Evolutionary conservation across 2,329 filamentous ascomycete species (phyloP), one percentile per base, ranked within the genome.

Genomic region (Orbilia brochopaga): DNA sequence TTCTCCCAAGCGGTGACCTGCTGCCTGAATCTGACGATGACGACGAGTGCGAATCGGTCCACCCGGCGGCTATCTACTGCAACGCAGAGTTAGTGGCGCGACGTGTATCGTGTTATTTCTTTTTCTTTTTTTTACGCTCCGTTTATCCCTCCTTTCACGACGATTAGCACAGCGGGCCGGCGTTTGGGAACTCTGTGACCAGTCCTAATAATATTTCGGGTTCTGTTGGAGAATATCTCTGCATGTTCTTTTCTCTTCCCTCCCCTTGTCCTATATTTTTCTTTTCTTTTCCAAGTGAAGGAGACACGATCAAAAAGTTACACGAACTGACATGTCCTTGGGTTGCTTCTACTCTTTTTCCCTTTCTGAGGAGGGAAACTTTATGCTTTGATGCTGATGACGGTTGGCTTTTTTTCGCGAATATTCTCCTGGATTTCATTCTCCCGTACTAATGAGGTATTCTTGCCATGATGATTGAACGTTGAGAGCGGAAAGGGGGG

Each of bases 1-100:
- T 11, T 62, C 66, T 10, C 59, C 66, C n/a, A 70, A 64, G 44
- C 53, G 59, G 54, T 70, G 54, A 70, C 53, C n/a, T 6, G 13
- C 37, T 19, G 11, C 13, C 5, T n/a, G 4, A 19, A 15, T 27
- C 53, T 66, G 27, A 32, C 27, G 1, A 30, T 19, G 19, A 46
- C n/a, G 58, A 7, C 11, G 24, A 48, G 19, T 23, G 44, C 11
- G 44, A 48, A 48, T 48, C 15, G 4, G 44, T 19, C 2, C 44
- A 19, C 5, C 11, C 19, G 21, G 17, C n/a, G 8, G 44, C 44
- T 48, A 17, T 48, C 15, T 32, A 19, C 17, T 23, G 19, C 44
- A 15, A 6, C 19, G 4, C 44, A 15, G 40, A 15, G 17, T 15
- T 17, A 19, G 17, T 17, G 19, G 44, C 44, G 44, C 44, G 21